These are phyloP conservation scores for Hypomyces rosellus DNA, from an alignment of 2,329 filamentous ascomycete species.

Conservation along the genomic window DNA sequence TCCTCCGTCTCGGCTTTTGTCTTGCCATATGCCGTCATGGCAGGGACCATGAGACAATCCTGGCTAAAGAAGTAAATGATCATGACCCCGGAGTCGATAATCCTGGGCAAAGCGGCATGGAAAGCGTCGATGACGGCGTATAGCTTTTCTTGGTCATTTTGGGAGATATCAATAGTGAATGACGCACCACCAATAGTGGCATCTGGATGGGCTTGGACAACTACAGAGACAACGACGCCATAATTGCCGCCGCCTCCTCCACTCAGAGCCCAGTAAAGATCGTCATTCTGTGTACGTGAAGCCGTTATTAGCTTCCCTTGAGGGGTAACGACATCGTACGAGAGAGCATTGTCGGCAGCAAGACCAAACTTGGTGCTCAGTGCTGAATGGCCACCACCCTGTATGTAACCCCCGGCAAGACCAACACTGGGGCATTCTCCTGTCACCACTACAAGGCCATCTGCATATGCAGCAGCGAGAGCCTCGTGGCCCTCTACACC, in stretches of 20 bases:
- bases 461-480: conserved; percentile 37
- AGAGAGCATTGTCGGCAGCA: conserved; percentile 51
- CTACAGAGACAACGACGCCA: conserved; percentile 36
- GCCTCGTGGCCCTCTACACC: conserved; percentile 47
- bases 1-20: conserved; percentile 30
- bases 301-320: conserved; percentile 42
- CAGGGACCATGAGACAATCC: conserved; percentile 35
- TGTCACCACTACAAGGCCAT: conserved; percentile 44
- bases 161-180: background rate
- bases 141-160: background rate
- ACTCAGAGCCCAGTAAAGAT: conserved; percentile 56
- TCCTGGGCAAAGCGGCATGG: conserved; percentile 21
- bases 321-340: conserved; percentile 47
- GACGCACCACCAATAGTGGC: conserved; percentile 27
- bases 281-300: conserved; percentile 30
- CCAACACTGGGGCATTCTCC: conserved; percentile 53
- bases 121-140: conserved; percentile 10
- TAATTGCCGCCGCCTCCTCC: conserved; percentile 49
- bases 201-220: conserved; percentile 27
- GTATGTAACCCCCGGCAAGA: conserved; percentile 54
- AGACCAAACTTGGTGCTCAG: conserved; percentile 49
- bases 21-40: conserved; percentile 40
- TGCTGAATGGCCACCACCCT: conserved; percentile 52
- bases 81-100: conserved; percentile 44
- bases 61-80: conserved; percentile 38